Evolutionary conservation across 2,329 filamentous ascomycete species (phyloP), one percentile per base, ranked within the genome.

Genomic region (Cordyceps farinosa): DNA sequence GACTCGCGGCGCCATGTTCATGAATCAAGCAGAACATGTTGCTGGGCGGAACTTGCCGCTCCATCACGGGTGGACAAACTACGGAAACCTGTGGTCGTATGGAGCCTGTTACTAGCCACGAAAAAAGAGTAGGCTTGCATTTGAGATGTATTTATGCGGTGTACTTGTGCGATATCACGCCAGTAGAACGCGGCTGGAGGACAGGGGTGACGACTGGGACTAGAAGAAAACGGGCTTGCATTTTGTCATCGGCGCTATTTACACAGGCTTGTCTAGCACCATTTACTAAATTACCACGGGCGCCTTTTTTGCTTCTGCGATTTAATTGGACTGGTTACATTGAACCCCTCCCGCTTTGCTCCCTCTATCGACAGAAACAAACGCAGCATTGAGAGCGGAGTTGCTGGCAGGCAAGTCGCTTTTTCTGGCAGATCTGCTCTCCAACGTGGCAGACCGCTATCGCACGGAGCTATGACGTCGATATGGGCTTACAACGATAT

Each of bases 191-290:
- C 22, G n/a, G 34, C 15, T 42, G 22, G 13, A 22, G 5, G 52
- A 27, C 38, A 38, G 22, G 45, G 32, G 55, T 48, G 42, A 10
- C 6, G 7, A 3, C 10, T 8, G 9, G 13, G 5, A 22, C 34
- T 34, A 38, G 22, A 22, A 48, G 56, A 36, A 55, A 50, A 52
- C 47, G 22, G 47, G 30, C 57, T 51, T 60, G 57, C 57, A 60
- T 60, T 42, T 29, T 10, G 47, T 36, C 36, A 60, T 60, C 57
- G 57, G 57, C 57, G 38, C 57, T 60, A 60, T 52, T 51, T 44
- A 27, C 47, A 52, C 15, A 22, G n/a, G 15, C 30, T n/a, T 50
- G 56, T 22, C 34, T 50, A 32, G 22, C 5, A 50, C 29, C 11
- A n/a, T 50, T n/a, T n/a, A 17, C n/a, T 13, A 40, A n/a, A 40